These are phyloP conservation scores for Veloboletus limbatus DNA, from an alignment of 1,284 basidiomycete species.

Conservation along the genomic window DNA sequence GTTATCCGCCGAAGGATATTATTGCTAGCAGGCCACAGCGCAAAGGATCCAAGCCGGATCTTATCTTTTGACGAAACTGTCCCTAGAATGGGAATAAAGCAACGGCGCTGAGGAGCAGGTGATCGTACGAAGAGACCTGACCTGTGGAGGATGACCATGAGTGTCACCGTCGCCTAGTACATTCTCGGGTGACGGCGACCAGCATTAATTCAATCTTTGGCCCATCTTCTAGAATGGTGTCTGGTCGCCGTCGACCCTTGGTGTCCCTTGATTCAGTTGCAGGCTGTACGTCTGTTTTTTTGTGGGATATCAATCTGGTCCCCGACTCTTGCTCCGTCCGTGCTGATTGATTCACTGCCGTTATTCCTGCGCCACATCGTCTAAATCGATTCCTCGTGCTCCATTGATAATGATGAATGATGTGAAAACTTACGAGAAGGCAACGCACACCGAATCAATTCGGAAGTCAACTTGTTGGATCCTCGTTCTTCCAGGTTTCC, in stretches of 20 bases:
- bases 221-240: too few species aligned
- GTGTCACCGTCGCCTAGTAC: too few species aligned
- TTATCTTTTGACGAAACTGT: background rate
- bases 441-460: background rate
- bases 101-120: background rate
- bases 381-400: background rate
- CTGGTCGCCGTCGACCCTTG: background rate
- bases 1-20: too few species aligned
- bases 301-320: background rate
- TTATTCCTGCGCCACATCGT: background rate
- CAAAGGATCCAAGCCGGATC: background rate
- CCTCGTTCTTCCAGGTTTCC: too few species aligned
- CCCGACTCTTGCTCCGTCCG: background rate
- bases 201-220: background rate
- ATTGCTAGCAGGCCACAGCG: background rate
- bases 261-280: background rate
- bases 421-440: background rate
- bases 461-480: too few species aligned
- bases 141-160: conserved; percentile 1
- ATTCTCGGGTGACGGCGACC: too few species aligned
- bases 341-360: background rate
- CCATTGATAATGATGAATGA: background rate
- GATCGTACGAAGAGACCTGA: background rate
- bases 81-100: conserved; percentile 1
- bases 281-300: background rate